These are phyloP conservation scores for Mycena leptocephala DNA, from an alignment of 768 basidiomycete species.

Conservation along the genomic window DNA sequence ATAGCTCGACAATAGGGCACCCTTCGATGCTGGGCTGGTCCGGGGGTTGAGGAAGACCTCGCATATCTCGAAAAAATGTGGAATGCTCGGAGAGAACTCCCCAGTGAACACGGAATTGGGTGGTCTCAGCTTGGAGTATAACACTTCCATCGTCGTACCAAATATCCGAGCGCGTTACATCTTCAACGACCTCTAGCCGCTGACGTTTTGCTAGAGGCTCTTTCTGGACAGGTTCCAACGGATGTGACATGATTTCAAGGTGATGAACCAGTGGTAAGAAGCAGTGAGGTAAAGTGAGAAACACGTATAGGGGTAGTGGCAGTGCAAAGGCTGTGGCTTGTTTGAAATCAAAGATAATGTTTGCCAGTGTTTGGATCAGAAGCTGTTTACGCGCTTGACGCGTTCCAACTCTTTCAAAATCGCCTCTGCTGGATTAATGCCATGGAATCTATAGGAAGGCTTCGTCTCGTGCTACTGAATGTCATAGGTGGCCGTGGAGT, in stretches of 20 bases:
- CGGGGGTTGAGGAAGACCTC: constrained; percentile 15
- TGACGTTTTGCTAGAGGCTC: constrained; percentile 14
- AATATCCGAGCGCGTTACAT: constrained; percentile 29
- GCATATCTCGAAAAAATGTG: constrained; percentile 49
- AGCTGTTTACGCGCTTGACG: constrained; percentile 27
- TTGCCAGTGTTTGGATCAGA: neutral
- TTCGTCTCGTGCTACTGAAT: constrained; percentile 68
- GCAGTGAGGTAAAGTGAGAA: no score
- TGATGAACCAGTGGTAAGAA: no score
- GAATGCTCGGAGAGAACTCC: constrained; percentile 44
- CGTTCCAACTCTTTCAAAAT: constrained; percentile 20
- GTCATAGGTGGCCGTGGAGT: constrained; percentile 60
- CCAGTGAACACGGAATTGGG: constrained; percentile 51
- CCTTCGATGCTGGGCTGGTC: constrained; percentile 24
- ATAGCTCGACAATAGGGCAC: constrained; percentile 31
- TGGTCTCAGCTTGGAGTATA: constrained; percentile 42
- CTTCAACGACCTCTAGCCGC: neutral
- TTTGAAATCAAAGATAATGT: no score
- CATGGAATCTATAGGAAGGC: constrained; percentile 76
- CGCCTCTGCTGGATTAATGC: neutral
- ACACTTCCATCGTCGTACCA: constrained; percentile 52
- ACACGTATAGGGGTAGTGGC: no score
- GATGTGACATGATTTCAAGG: no score
- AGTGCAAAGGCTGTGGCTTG: no score
- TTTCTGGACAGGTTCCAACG: no score